Evolutionary conservation across 345 rosid genomes (phyloP).

Genomic region (Linum usitatissimum): DNA sequence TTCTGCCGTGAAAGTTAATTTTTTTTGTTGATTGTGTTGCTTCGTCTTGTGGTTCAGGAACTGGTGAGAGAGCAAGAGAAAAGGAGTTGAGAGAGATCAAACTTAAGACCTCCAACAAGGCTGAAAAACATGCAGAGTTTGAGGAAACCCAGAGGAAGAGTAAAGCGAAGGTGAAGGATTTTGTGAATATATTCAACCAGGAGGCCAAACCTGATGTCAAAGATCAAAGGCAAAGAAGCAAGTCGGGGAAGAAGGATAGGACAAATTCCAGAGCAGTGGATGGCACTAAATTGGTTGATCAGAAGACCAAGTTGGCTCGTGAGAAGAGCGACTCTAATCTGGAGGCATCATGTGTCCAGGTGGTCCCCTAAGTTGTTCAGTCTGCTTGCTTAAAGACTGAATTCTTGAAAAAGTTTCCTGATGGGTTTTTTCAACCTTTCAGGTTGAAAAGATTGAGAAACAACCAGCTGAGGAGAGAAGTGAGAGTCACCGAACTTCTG

Average conservation of each 20-base stretch:
- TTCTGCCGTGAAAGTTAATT: conserved; percentile 5
- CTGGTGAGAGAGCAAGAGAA: conserved; percentile 13
- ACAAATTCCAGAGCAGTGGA: conserved; percentile 15
- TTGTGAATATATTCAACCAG: conserved; percentile 59
- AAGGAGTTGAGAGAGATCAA: conserved; percentile 29
- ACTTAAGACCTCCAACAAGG: conserved; percentile 20
- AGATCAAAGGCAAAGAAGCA: conserved; percentile 26
- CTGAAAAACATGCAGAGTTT: conserved; percentile 22
- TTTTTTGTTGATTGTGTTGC: conserved; percentile 1
- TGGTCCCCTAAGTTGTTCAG: conserved; percentile 11
- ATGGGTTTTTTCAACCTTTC: conserved; percentile 6
- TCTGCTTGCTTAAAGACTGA: background rate
- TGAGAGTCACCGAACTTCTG: conserved; percentile 19
- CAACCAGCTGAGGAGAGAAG: conserved; percentile 13
- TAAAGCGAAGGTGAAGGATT: conserved; percentile 61
- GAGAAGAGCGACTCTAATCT: conserved; percentile 12
- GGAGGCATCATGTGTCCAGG: conserved; percentile 5
- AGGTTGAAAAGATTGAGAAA: conserved; percentile 25
- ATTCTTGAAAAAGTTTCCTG: background rate
- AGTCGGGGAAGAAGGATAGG: conserved; percentile 31
- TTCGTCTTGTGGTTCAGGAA: conserved; percentile 26
- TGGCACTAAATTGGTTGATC: conserved; percentile 13
- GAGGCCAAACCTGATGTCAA: conserved; percentile 19
- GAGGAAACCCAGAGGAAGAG: conserved; percentile 26
- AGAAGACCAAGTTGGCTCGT: conserved; percentile 15